phyloP scores from a whole-genome alignment of 331 rosid genomes.

The Malus hybrid region DNA sequence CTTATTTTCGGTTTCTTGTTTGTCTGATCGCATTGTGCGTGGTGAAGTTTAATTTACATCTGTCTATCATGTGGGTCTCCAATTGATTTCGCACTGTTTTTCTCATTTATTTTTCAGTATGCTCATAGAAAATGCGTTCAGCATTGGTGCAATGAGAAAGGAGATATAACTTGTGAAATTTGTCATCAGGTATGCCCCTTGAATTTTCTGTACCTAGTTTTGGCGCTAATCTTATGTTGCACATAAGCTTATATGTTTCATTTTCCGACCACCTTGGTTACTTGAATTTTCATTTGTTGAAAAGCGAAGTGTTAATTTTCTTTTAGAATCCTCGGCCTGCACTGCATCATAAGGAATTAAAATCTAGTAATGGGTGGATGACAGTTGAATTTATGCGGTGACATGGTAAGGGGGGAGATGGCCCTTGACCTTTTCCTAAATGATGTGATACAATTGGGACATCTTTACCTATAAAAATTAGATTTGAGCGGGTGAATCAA shows the following conservation, averaged over 20 bases:
- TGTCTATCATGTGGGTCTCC: not conserved
- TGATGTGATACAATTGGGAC: not conserved
- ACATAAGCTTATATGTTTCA: not conserved
- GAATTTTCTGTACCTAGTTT: not conserved
- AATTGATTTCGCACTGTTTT: not conserved
- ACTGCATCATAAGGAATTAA: not conserved
- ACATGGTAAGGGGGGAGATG: not conserved
- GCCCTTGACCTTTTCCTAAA: not conserved
- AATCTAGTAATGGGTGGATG: slow-evolving; percentile 1
- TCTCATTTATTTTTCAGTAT: slow-evolving; percentile 39
- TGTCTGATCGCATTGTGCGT: slow-evolving; percentile 1
- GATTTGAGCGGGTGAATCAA: not conserved
- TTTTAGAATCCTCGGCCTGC: not conserved
- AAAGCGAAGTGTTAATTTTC: not conserved
- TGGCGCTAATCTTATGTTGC: not conserved
- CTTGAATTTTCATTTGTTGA: not conserved
- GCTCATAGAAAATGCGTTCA: slow-evolving; percentile 97
- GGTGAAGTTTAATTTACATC: not conserved
- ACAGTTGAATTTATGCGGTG: not conserved
- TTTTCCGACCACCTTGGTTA: not conserved
- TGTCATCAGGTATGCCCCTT: slow-evolving; percentile 71
- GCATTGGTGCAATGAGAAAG: slow-evolving; percentile 98
- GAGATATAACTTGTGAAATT: slow-evolving; percentile 85
- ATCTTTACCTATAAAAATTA: not conserved
- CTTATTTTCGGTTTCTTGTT: not conserved